These are phyloP conservation scores for Neopestalotiopsis sp. DNA, from an alignment of 2,329 filamentous ascomycete species.

Conservation along the genomic window DNA sequence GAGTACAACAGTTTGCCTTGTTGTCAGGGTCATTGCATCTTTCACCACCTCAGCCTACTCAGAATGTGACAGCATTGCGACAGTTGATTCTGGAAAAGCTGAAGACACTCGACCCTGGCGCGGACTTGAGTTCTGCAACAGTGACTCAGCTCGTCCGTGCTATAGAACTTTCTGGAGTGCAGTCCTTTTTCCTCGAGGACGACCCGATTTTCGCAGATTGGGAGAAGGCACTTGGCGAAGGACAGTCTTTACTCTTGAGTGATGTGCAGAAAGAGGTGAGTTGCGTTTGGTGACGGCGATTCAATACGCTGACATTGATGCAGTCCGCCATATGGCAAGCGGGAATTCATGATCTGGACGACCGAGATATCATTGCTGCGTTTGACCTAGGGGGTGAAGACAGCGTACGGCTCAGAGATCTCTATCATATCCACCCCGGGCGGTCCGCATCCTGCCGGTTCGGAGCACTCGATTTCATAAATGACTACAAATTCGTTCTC, in stretches of 20 bases:
- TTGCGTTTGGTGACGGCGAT: neutral
- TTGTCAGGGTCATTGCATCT: slow-evolving; percentile 49
- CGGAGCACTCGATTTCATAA: slow-evolving; percentile 46
- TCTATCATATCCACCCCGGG: slow-evolving; percentile 47
- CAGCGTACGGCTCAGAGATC: slow-evolving; percentile 38
- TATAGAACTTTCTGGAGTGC: slow-evolving; percentile 41
- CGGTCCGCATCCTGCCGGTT: slow-evolving; percentile 45
- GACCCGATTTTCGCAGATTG: slow-evolving; percentile 43
- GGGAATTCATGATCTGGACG: slow-evolving; percentile 43
- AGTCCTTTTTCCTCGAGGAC: slow-evolving; percentile 48
- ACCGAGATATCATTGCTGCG: slow-evolving; percentile 38
- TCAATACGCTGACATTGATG: neutral
- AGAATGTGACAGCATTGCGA: slow-evolving; percentile 38
- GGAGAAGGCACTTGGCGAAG: slow-evolving; percentile 38
- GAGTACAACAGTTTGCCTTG: slow-evolving; percentile 41
- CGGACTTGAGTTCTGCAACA: slow-evolving; percentile 30
- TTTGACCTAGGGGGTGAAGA: slow-evolving; percentile 40
- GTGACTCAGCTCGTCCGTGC: slow-evolving; percentile 39
- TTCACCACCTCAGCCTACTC: slow-evolving; percentile 46
- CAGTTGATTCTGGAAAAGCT: slow-evolving; percentile 35
- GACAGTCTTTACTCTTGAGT: slow-evolving; percentile 45
- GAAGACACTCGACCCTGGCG: slow-evolving; percentile 24
- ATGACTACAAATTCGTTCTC: slow-evolving; percentile 38
- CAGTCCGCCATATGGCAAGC: slow-evolving; percentile 51
- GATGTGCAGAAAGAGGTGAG: slow-evolving; percentile 49